A percentile compares a stretch with the other conserved stretches of the same genome.
Evolutionary conservation across 768 basidiomycete species (phyloP).

Genomic region (Tulasnella sp.): DNA sequence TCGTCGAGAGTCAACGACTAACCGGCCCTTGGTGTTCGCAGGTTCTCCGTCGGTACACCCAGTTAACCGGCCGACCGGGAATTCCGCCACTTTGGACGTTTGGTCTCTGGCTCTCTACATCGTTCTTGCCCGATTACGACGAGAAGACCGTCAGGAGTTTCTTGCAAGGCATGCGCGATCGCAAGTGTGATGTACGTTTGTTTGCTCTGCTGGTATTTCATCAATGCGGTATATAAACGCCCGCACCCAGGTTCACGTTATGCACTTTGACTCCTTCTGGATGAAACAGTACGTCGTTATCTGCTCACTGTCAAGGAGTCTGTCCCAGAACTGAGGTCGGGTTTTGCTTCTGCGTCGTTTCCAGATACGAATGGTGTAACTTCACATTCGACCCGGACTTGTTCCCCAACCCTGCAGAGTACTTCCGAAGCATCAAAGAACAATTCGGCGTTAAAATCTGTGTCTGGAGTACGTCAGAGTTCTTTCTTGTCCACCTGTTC

Average conservation of each 20-base stretch:
- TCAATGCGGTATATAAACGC: slow-evolving; percentile 29
- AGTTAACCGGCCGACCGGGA: slow-evolving; percentile 60
- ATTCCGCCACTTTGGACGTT: slow-evolving; percentile 70
- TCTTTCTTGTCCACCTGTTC: neutral
- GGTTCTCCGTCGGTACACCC: slow-evolving; percentile 59
- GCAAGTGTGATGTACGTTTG: slow-evolving; percentile 43
- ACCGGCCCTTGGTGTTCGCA: slow-evolving; percentile 31
- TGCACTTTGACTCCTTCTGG: slow-evolving; percentile 61
- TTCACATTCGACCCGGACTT: slow-evolving; percentile 47
- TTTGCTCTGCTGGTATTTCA: no score
- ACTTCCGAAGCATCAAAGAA: no score
- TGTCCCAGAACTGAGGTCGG: neutral
- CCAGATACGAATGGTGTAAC: slow-evolving; percentile 41
- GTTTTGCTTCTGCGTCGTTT: neutral
- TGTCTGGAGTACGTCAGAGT: slow-evolving; percentile 49
- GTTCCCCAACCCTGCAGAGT: no score
- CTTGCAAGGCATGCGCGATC: slow-evolving; percentile 64
- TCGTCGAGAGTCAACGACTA: slow-evolving; percentile 26
- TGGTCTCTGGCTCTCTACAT: slow-evolving; percentile 73
- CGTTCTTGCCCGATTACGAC: slow-evolving; percentile 63
- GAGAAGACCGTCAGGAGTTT: slow-evolving; percentile 64
- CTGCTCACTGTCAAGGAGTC: neutral
- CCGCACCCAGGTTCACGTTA: slow-evolving; percentile 49
- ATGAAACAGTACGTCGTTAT: slow-evolving; percentile 29
- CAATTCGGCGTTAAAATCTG: slow-evolving; percentile 48